Evolutionary conservation across 257 asterid genomes (phyloP), one percentile per base, ranked within the genome.

Genomic region (Solanum neorickii): DNA sequence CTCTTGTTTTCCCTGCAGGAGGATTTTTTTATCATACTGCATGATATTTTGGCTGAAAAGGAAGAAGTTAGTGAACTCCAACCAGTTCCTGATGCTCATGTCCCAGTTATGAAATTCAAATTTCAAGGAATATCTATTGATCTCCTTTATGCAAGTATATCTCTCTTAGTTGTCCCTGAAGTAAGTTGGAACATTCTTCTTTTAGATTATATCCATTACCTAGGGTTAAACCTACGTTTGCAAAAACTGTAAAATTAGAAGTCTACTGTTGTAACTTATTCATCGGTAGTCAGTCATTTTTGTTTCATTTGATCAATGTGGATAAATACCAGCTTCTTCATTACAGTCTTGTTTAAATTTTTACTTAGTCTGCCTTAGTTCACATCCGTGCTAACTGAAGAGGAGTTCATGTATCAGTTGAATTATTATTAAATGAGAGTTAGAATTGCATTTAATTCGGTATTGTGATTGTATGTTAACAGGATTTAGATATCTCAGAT

Each of bases 401-500:
- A 77, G 84, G 25, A 25, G 37, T 46, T 77, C 83, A n/a, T 42
- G 59, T 41, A 12, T 20, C 44, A 44, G 39, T 77, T 77, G 41
- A 44, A 77, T 44, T 68, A 77, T 44, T 42, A 9, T 25, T 44
- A 44, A 33, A 42, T 25, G 62, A 44, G 39, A 77, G n/a, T 44
- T 77, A 7, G 44, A 70, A 85, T 85, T 70, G 83, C 42, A 44
- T 44, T 39, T 84, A 33, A 84, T 29, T 39, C 69, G n/a, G 52
- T 66, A 37, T n/a, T 69, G 60, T 46, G 21, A 18, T 70, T 70
- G 60, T 83, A 33, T 89, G 23, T 87, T 47, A 52, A 69, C 94
- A 97, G 99, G 99, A 94, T 91, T 91, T 97, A 92, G 99, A 97
- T 87, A 94, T 97, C 89, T 97, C 99, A 25, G 90, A 90, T 86